Conservation (phyloP, 345 rosid species). For the Populus nigra region DNA sequence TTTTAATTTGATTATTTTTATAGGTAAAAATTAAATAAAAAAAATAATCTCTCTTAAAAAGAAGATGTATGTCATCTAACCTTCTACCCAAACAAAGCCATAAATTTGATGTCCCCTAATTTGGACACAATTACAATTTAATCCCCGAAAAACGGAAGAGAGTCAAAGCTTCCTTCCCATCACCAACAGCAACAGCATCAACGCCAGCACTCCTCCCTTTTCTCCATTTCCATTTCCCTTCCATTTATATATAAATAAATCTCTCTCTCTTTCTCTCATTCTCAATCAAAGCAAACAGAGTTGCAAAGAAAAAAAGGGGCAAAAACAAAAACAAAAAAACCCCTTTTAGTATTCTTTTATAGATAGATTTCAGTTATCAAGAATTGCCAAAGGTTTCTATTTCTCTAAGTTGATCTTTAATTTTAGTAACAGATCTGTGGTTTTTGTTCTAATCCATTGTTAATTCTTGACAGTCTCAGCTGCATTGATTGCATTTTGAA, state of each 20-base stretch:
- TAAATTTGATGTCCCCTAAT: neutral
- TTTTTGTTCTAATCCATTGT: neutral
- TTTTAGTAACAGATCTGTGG: neutral
- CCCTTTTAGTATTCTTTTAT: neutral
- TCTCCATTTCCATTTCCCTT: conserved; percentile 4
- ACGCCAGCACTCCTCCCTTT: neutral
- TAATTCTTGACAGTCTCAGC: neutral
- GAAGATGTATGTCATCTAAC: too few relatives aligned
- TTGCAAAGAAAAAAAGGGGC: conserved; percentile 14
- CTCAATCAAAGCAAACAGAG: neutral
- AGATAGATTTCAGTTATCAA: neutral
- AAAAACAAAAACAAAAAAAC: too few relatives aligned
- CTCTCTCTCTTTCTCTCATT: neutral
- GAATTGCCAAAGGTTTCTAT: neutral
- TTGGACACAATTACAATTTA: neutral
- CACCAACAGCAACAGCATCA: neutral
- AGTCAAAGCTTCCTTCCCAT: conserved; percentile 6
- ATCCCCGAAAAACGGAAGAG: conserved; percentile 4
- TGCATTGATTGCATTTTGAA: neutral
- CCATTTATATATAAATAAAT: neutral
- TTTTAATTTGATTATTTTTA: too few relatives aligned
- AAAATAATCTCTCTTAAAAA: too few relatives aligned
- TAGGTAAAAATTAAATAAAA: too few relatives aligned
- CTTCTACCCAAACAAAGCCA: too few relatives aligned
- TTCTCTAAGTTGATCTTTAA: neutral